Conservation (phyloP, 495 filamentous ascomycete genomes). For the Geopyxis carbonaria region DNA sequence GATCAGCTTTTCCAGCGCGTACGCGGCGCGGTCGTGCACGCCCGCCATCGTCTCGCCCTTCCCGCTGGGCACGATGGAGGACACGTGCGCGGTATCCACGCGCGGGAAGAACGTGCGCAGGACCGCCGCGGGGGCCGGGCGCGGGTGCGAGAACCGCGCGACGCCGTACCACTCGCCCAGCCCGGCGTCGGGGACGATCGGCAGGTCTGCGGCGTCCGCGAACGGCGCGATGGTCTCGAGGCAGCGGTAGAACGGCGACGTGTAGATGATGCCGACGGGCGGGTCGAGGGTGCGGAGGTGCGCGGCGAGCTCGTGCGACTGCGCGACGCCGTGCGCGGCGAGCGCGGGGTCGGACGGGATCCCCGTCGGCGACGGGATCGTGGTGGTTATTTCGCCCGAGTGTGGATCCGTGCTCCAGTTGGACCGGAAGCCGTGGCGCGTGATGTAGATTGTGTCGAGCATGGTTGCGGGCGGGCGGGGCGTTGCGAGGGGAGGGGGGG, state of each 20-base stretch:
- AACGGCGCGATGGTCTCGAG: slow-evolving; percentile 69
- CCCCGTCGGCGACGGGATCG: slow-evolving; percentile 61
- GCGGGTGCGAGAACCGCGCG: slow-evolving; percentile 66
- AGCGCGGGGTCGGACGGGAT: slow-evolving; percentile 76
- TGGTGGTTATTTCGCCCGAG: slow-evolving; percentile 54
- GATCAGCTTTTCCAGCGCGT: slow-evolving; percentile 53
- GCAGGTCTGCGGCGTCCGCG: slow-evolving; percentile 36
- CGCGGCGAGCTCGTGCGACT: slow-evolving; percentile 59
- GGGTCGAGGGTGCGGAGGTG: slow-evolving; percentile 45
- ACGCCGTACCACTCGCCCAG: slow-evolving; percentile 73
- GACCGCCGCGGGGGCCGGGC: slow-evolving; percentile 42
- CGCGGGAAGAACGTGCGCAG: slow-evolving; percentile 50
- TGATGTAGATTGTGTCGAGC: slow-evolving; percentile 69
- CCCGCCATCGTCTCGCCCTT: slow-evolving; percentile 61
- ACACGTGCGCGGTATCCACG: slow-evolving; percentile 36
- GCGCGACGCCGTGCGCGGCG: slow-evolving; percentile 65
- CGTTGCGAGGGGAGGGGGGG: too few species aligned
- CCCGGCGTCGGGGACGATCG: slow-evolving; percentile 16
- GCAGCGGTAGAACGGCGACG: slow-evolving; percentile 79
- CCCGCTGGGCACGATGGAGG: slow-evolving; percentile 44
- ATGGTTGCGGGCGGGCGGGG: slow-evolving; percentile 11
- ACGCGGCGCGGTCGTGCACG: slow-evolving; percentile 64
- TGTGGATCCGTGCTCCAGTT: slow-evolving; percentile 68
- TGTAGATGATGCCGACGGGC: slow-evolving; percentile 60
- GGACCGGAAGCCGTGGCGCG: slow-evolving; percentile 75